phyloP scores from a whole-genome alignment of 106 monocot genomes.

The Platanthera guangdongensis region DNA sequence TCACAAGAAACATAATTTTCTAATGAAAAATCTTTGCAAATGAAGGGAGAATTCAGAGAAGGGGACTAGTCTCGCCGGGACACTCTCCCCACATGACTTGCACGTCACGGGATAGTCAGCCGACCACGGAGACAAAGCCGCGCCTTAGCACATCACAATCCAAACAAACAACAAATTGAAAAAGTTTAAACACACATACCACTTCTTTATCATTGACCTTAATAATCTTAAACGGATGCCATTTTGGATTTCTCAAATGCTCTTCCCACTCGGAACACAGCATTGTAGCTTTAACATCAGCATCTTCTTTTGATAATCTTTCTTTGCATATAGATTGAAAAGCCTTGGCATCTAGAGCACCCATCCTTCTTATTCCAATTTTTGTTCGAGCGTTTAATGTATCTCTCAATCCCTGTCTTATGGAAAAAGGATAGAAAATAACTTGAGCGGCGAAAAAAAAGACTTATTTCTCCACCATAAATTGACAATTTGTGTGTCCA shows the following conservation, averaged over 20 bases:
- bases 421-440: neutral
- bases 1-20: neutral
- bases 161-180: neutral
- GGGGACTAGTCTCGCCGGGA: no score
- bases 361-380: constrained; percentile 64
- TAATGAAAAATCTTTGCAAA: no score
- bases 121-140: no score
- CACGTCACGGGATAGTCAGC: no score
- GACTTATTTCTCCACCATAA: neutral
- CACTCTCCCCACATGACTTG: no score
- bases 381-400: constrained; percentile 10
- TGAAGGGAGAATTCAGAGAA: no score
- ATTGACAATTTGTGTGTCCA: neutral
- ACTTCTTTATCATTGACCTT: constrained; percentile 14
- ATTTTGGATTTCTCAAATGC: constrained; percentile 38
- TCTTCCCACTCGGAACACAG: constrained; percentile 46
- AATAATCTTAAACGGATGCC: constrained; percentile 54
- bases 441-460: neutral
- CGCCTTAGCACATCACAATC: no score
- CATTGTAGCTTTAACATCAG: constrained; percentile 25
- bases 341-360: constrained; percentile 42
- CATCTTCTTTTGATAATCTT: constrained; percentile 28
- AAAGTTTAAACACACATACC: neutral
- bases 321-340: constrained; percentile 34
- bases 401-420: constrained; percentile 36